phyloP scores from a whole-genome alignment of 768 basidiomycete genomes.

The Leucogyrophana mollusca region DNA sequence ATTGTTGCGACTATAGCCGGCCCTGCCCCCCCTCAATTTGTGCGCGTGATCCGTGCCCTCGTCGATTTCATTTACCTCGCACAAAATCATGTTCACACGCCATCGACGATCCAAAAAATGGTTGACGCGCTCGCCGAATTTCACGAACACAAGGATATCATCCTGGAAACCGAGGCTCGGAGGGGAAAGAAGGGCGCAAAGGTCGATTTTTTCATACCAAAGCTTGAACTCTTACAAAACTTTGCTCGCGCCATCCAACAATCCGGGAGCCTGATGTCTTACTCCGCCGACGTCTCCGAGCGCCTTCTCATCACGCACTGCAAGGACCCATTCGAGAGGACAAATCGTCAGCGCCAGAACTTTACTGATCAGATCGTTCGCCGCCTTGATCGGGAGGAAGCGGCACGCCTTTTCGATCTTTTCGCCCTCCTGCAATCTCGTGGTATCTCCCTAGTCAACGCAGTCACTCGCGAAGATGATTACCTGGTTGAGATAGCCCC shows the following conservation, averaged over 20 bases:
- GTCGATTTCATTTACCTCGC: slow-evolving; percentile 36
- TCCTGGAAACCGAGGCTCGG: slow-evolving; percentile 8
- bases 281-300: slow-evolving; percentile 33
- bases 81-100: slow-evolving; percentile 25
- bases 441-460: neutral
- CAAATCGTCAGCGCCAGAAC: slow-evolving; percentile 31
- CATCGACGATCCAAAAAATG: slow-evolving; percentile 9
- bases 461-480: slow-evolving; percentile 12
- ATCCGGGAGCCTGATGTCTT: slow-evolving; percentile 23
- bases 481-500: slow-evolving; percentile 2
- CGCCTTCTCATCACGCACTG: slow-evolving; percentile 28
- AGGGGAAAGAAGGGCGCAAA: slow-evolving; percentile 12
- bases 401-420: slow-evolving; percentile 23
- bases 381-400: slow-evolving; percentile 29
- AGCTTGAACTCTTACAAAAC: slow-evolving; percentile 37
- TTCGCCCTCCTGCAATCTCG: neutral
- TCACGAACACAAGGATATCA: slow-evolving; percentile 12
- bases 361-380: slow-evolving; percentile 27
- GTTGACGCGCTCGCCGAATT: slow-evolving; percentile 7
- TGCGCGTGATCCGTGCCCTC: slow-evolving; percentile 31
- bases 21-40: slow-evolving; percentile 25
- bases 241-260: neutral
- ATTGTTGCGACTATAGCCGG: slow-evolving; percentile 35
- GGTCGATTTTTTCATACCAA: slow-evolving; percentile 36
- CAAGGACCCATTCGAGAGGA: slow-evolving; percentile 26